Conservation (phyloP, 2,329 filamentous ascomycete genomes). For the Trichoderma sp. region DNA sequence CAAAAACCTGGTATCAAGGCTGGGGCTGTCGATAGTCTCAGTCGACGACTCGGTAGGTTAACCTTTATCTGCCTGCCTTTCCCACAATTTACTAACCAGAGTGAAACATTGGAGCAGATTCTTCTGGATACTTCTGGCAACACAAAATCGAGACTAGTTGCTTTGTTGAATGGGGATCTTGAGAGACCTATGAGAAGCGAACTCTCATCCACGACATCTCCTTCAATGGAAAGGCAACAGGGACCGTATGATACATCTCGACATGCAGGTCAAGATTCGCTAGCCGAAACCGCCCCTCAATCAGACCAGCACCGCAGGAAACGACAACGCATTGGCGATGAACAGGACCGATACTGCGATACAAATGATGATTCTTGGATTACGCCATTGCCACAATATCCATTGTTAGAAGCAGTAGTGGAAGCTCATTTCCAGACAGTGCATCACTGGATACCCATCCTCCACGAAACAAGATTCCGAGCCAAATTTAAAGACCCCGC, state of each 20-base stretch:
- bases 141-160: neutral
- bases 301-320: neutral
- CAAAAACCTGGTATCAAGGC: conserved; percentile 19
- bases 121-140: neutral
- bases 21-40: conserved; percentile 17
- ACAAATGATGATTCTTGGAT: neutral
- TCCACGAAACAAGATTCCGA: conserved; percentile 18
- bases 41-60: conserved; percentile 6
- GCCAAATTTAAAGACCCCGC: neutral
- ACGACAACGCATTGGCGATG: neutral
- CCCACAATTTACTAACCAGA: neutral
- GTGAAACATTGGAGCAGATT: neutral
- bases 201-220: neutral
- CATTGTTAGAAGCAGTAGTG: conserved; percentile 12
- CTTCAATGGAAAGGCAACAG: neutral
- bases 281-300: neutral
- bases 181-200: neutral
- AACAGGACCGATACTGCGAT: neutral
- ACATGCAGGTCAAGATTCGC: neutral
- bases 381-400: neutral
- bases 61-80: neutral
- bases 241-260: neutral
- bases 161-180: neutral
- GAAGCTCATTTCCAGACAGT: conserved; percentile 19
- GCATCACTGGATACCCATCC: conserved; percentile 19